Evolutionary conservation across 1,284 basidiomycete genomes (phyloP).

Genomic region (Phellinidium pouzarii): DNA sequence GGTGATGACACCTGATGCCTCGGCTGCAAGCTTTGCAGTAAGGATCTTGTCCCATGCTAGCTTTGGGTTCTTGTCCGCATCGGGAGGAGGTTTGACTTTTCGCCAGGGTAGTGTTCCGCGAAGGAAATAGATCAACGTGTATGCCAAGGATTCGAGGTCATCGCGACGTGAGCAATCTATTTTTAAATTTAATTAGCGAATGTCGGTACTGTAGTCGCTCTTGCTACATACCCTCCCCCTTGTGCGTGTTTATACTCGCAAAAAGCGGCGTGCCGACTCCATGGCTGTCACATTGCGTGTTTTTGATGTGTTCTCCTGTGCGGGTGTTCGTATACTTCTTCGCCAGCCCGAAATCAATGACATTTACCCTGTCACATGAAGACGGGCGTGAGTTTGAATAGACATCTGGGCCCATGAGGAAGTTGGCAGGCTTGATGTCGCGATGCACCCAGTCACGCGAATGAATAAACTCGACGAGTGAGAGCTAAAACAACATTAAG

Average conservation of each 20-base stretch:
- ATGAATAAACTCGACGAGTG: slow-evolving; percentile 71
- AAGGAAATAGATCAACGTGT: slow-evolving; percentile 91
- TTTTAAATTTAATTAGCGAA: slow-evolving; percentile 12
- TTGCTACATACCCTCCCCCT: slow-evolving; percentile 40
- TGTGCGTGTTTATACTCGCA: slow-evolving; percentile 92
- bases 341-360: slow-evolving; percentile 96
- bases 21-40: slow-evolving; percentile 58
- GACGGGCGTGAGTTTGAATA: slow-evolving; percentile 31
- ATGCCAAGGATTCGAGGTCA: slow-evolving; percentile 87
- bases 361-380: slow-evolving; percentile 56
- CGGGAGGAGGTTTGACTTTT: slow-evolving; percentile 65
- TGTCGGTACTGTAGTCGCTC: not conserved
- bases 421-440: slow-evolving; percentile 96
- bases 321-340: slow-evolving; percentile 90
- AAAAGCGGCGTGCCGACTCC: slow-evolving; percentile 92
- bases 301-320: slow-evolving; percentile 79
- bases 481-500: slow-evolving; percentile 41
- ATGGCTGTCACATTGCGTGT: slow-evolving; percentile 49
- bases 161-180: slow-evolving; percentile 83
- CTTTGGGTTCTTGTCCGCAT: slow-evolving; percentile 26
- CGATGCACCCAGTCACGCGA: slow-evolving; percentile 77
- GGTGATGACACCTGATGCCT: slow-evolving; percentile 58
- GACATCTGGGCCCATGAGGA: slow-evolving; percentile 66
- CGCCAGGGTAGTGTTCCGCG: slow-evolving; percentile 89
- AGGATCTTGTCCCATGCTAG: slow-evolving; percentile 60